phyloP scores from a whole-genome alignment of 306 rosid species.

The Prunus salicina region DNA sequence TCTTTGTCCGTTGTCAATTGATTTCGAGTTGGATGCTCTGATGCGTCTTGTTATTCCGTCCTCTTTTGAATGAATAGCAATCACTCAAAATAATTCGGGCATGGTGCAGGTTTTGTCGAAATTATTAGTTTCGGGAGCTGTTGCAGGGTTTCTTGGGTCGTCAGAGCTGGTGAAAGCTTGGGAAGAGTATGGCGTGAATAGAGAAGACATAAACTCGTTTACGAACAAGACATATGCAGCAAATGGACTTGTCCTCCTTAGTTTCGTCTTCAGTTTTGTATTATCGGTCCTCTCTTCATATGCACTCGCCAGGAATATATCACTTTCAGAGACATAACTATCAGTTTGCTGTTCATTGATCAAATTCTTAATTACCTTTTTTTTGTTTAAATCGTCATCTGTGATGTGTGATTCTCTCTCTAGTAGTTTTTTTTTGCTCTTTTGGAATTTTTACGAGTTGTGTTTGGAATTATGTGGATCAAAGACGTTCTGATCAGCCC shows the following conservation, averaged over 20 bases:
- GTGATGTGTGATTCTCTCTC: too few species aligned
- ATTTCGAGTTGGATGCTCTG: not conserved
- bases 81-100: not conserved
- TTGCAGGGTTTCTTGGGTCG: not conserved
- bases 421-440: too few species aligned
- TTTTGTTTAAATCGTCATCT: too few species aligned
- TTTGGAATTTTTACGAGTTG: too few species aligned
- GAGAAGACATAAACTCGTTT: not conserved
- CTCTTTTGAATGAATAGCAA: too few species aligned
- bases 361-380: too few species aligned
- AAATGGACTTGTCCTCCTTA: not conserved
- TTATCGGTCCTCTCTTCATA: not conserved
- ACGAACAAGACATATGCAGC: not conserved
- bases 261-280: not conserved
- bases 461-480: too few species aligned
- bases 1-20: not conserved
- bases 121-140: conserved; percentile 4
- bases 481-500: too few species aligned
- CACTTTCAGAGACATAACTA: not conserved
- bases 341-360: too few species aligned
- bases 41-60: too few species aligned
- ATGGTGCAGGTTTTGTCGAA: not conserved
- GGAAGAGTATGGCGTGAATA: not conserved
- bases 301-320: not conserved
- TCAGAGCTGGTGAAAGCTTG: not conserved